Base-by-base conservation (phyloP, 1,139 yeast species). In the Pneumocystis canis region DNA sequence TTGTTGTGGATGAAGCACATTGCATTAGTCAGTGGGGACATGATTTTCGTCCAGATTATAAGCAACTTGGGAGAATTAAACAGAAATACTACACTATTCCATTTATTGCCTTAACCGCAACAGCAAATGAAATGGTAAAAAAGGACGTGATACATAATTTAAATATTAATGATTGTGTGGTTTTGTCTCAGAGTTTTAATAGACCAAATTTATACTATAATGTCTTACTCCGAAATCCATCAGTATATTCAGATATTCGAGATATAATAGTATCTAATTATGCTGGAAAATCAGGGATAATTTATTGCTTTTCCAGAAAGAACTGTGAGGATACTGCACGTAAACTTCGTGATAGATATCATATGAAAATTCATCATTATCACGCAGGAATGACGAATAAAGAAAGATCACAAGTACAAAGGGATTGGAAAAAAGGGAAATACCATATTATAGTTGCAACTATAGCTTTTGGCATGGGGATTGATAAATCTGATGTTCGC, bases 21-120 rank as follows among this genome's bases (percentile, higher is more conserved):
- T 94, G 99, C 79, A 95, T 94, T 64, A 88, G 96, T 65, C 87
- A 95, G 11, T 94, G 99, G 99, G 99, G 99, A 20, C 98, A 94
- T 73, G 98, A 94, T 74, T 94, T 94, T 73, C 79, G 99, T 65
- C 97, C 97, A 0, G 97, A 92, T 73, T 94, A 94, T 74, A 88
- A 89, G 70, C 86, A 84, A 37, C 78, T 94, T 73, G 84, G 84
- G 54, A 79, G 80, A 67, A 86, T 94, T 73, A 88, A 89, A 70
- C 74, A 76, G 41, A 80, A 82, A 64, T 92, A 81, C 71, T 95
- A 96, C 0, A 80, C 79, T 60, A 82, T 89, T 6, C 98, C 98
- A 1, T 78, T 94, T 68, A 90, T 94, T 89, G 98, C 98, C 0
- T 77, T 94, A 63, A 94, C 99, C 0, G 98, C 98, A 0, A 94